Conservation (phyloP, 192 early-diverging fungal genomes). For the Kickxella alabastrina region DNA sequence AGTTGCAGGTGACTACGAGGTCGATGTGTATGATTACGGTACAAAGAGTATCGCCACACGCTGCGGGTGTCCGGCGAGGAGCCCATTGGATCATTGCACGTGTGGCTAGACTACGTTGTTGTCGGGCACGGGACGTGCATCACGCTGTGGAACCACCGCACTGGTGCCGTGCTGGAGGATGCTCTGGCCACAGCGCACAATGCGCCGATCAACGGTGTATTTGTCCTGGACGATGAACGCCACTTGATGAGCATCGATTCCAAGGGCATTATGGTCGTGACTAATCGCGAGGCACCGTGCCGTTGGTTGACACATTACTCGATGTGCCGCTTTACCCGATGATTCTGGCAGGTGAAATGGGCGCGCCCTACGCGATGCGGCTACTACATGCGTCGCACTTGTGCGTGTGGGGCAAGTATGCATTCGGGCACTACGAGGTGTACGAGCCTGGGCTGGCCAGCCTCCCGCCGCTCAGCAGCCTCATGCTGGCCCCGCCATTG, state of each 20-base stretch:
- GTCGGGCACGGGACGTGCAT: constrained; percentile 34
- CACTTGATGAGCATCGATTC: constrained; percentile 44
- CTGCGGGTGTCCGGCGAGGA: constrained; percentile 4
- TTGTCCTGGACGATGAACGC: constrained; percentile 44
- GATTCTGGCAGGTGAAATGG: constrained; percentile 31
- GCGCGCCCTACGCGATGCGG: constrained; percentile 51
- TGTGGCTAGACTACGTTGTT: constrained; percentile 45
- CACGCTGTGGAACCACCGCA: constrained; percentile 44
- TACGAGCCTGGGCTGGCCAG: constrained; percentile 39
- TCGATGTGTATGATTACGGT: constrained; percentile 41
- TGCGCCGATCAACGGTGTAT: constrained; percentile 31
- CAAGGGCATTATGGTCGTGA: constrained; percentile 34
- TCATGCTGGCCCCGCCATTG: constrained; percentile 15
- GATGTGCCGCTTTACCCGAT: constrained; percentile 47
- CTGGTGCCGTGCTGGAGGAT: constrained; percentile 31
- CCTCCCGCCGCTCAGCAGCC: constrained; percentile 37
- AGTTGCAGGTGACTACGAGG: constrained; percentile 7
- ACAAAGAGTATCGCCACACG: constrained; percentile 13
- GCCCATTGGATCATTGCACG: constrained; percentile 26
- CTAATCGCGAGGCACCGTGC: constrained; percentile 13
- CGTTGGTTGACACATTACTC: constrained; percentile 28
- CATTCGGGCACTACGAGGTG: constrained; percentile 48
- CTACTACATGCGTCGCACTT: constrained; percentile 48
- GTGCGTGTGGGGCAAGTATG: constrained; percentile 48
- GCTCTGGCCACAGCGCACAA: constrained; percentile 31